A percentile compares a stretch with the other conserved stretches of the same genome.
Evolutionary conservation across 2,329 filamentous ascomycete genomes (phyloP).

Genomic region (Aphanoascus verrucosus): DNA sequence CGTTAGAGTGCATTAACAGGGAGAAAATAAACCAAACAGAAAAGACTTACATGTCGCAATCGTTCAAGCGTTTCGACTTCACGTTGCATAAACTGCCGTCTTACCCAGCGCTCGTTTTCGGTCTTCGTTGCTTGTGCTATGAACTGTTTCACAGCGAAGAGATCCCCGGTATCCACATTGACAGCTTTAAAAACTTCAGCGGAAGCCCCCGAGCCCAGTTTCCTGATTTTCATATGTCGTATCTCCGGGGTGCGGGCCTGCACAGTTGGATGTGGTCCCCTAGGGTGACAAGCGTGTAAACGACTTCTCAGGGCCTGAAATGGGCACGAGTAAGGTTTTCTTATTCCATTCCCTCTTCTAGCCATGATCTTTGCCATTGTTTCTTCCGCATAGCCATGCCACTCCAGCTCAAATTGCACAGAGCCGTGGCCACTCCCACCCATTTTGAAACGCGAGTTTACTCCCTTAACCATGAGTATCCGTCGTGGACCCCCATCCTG

Average conservation of each 20-base stretch:
- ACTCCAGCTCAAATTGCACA: background rate
- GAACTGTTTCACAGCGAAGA: conserved; percentile 15
- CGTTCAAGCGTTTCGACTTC: background rate
- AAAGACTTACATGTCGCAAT: background rate
- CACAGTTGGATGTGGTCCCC: background rate
- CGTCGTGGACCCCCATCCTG: background rate
- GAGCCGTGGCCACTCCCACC: background rate
- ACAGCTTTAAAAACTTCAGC: conserved; percentile 15
- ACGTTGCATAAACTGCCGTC: background rate
- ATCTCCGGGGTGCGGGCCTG: background rate
- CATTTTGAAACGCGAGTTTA: conserved; percentile 1
- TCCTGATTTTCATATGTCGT: background rate
- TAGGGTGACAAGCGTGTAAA: background rate
- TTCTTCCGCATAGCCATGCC: conserved; percentile 1
- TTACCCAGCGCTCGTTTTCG: background rate
- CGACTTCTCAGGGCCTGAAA: background rate
- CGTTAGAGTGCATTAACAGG: background rate
- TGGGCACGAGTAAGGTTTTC: background rate
- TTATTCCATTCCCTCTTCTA: background rate
- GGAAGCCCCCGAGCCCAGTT: conserved; percentile 11
- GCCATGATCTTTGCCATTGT: background rate
- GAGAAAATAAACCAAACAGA: background rate
- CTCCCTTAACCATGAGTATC: background rate
- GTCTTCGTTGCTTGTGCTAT: background rate
- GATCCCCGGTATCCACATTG: conserved; percentile 13